Evolutionary conservation across 371 early-diverging fungal genomes (phyloP).

Genomic region (Phascolomyces articulosus): DNA sequence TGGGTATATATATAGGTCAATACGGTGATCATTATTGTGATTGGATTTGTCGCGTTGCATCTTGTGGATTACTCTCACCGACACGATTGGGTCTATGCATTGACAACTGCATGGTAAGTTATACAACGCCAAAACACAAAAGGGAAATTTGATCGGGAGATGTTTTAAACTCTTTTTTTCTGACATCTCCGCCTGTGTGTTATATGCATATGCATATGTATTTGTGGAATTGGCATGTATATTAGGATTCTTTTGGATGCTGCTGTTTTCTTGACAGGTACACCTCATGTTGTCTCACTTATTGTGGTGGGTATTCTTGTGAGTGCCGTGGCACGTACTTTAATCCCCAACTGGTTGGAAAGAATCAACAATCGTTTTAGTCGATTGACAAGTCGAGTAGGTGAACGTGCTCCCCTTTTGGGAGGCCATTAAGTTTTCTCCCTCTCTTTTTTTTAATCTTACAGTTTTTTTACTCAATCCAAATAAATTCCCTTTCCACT

Average conservation of each 20-base stretch:
- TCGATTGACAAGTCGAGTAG: constrained; percentile 34
- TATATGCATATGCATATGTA: too few relatives aligned
- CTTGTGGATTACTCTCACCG: constrained; percentile 49
- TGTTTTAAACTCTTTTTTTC: constrained; percentile 1
- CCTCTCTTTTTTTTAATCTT: neutral
- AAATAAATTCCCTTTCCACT: too few relatives aligned
- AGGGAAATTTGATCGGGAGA: neutral
- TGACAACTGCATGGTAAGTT: constrained; percentile 49
- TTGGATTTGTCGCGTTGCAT: constrained; percentile 45
- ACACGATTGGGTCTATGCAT: constrained; percentile 52
- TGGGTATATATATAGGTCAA: constrained; percentile 24
- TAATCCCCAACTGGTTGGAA: constrained; percentile 46
- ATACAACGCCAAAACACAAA: neutral
- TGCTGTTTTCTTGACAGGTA: constrained; percentile 31
- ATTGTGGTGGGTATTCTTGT: constrained; percentile 46
- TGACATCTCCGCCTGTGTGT: too few relatives aligned
- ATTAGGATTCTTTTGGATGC: constrained; percentile 40
- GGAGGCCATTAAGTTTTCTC: constrained; percentile 3
- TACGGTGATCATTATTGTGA: constrained; percentile 30
- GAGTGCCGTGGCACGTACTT: constrained; percentile 44
- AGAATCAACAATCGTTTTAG: constrained; percentile 41
- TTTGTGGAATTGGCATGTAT: too few relatives aligned
- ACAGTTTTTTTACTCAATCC: neutral
- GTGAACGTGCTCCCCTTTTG: constrained; percentile 50
- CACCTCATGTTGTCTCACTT: constrained; percentile 36